Conservation (phyloP, 2,329 filamentous ascomycete species). For the Fusarium subtropicale region DNA sequence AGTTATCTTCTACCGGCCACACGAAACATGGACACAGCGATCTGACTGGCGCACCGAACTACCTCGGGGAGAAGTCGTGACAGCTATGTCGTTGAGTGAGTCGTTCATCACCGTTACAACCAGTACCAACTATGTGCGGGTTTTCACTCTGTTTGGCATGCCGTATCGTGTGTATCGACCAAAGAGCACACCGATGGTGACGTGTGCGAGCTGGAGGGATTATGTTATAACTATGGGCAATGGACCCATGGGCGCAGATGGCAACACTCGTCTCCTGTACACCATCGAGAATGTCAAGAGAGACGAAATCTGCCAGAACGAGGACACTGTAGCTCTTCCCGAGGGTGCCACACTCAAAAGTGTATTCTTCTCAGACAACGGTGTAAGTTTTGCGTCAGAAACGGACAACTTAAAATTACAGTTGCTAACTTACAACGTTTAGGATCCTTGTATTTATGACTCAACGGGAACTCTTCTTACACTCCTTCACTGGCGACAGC, state of each 20-base stretch:
- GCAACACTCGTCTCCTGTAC: constrained; percentile 82
- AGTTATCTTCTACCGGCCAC: constrained; percentile 93
- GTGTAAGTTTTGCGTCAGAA: constrained; percentile 66
- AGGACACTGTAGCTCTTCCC: constrained; percentile 88
- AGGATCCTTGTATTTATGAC: constrained; percentile 97
- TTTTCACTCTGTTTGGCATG: constrained; percentile 93
- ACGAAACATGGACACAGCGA: constrained; percentile 94
- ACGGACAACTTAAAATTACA: background rate
- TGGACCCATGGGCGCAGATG: constrained; percentile 83
- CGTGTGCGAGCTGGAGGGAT: constrained; percentile 93
- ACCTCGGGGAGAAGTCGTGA: constrained; percentile 87
- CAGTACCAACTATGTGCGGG: constrained; percentile 85
- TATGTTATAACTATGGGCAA: constrained; percentile 98
- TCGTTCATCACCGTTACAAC: constrained; percentile 93
- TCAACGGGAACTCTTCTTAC: constrained; percentile 89
- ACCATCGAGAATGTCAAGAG: constrained; percentile 95
- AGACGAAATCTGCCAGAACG: constrained; percentile 93
- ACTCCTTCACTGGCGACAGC: constrained; percentile 88
- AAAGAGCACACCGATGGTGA: constrained; percentile 89
- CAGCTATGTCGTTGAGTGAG: constrained; percentile 89
- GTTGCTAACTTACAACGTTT: constrained; percentile 14
- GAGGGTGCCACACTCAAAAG: constrained; percentile 78
- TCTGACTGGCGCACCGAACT: constrained; percentile 90
- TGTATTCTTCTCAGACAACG: constrained; percentile 91
- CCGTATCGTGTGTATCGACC: constrained; percentile 90